These are phyloP conservation scores for Suillus luteus DNA, from an alignment of 768 basidiomycete species.

Conservation along the genomic window DNA sequence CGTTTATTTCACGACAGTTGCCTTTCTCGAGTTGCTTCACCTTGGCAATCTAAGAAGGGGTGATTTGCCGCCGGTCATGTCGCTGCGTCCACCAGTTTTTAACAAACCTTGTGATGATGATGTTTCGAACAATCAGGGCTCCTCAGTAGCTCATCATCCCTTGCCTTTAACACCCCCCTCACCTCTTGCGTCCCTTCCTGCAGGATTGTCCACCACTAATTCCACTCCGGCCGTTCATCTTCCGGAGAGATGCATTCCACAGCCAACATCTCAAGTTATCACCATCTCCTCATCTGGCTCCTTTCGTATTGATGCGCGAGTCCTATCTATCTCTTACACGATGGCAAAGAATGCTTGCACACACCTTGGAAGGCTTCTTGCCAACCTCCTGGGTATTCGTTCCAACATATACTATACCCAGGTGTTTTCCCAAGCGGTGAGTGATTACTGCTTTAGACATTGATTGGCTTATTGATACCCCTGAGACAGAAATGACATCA, in stretches of 20 bases:
- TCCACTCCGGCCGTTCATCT: constrained; percentile 1
- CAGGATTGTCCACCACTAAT: neutral
- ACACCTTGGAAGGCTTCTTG: constrained; percentile 75
- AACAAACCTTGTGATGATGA: constrained; percentile 11
- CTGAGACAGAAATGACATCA: constrained; percentile 64
- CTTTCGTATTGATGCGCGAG: constrained; percentile 64
- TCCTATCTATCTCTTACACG: constrained; percentile 74
- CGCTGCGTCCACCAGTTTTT: constrained; percentile 4
- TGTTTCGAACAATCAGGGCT: constrained; percentile 24
- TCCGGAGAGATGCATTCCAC: constrained; percentile 34
- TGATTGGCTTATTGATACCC: constrained; percentile 5
- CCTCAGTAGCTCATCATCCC: constrained; percentile 29
- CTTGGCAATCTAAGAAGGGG: constrained; percentile 64
- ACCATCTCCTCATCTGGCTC: constrained; percentile 71
- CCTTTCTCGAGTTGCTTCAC: constrained; percentile 79
- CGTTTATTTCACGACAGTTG: constrained; percentile 75
- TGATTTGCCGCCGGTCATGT: constrained; percentile 29
- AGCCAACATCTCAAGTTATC: constrained; percentile 68
- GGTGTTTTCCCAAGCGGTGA: constrained; percentile 77
- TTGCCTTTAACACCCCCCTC: constrained; percentile 27
- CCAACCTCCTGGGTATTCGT: constrained; percentile 72
- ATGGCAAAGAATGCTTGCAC: constrained; percentile 74
- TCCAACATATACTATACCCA: constrained; percentile 76
- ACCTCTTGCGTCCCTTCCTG: constrained; percentile 14
- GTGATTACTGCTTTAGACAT: constrained; percentile 22